These are phyloP conservation scores for Micromonas commoda DNA, from an alignment of 139 green algal species.

Conservation along the genomic window DNA sequence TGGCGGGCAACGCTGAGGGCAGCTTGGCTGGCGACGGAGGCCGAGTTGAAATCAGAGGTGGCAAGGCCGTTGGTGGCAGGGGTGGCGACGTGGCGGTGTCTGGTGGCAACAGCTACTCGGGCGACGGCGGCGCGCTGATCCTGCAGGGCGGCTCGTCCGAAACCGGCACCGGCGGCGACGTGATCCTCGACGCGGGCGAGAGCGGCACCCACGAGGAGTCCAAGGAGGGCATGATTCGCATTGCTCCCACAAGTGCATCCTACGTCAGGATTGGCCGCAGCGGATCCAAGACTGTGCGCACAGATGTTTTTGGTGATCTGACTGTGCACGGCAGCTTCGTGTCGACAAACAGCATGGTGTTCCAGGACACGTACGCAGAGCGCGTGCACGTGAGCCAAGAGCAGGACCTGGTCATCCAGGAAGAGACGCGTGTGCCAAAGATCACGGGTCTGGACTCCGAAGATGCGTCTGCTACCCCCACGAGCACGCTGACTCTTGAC, in stretches of 20 bases:
- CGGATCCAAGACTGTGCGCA: background rate
- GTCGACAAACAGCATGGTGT: background rate
- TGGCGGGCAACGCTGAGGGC: background rate
- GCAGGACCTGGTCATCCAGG: background rate
- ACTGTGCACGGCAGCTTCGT: conserved; percentile 15
- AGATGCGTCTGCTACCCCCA: conserved; percentile 6
- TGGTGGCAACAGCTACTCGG: background rate
- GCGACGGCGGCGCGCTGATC: background rate
- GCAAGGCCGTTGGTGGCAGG: background rate
- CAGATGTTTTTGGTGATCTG: conserved; percentile 17
- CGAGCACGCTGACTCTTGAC: conserved; percentile 5
- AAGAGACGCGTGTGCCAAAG: conserved; percentile 3
- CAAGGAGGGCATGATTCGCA: conserved; percentile 13
- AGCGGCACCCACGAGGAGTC: background rate
- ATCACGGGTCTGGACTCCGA: conserved; percentile 16
- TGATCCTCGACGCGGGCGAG: conserved; percentile 20
- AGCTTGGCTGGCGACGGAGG: background rate
- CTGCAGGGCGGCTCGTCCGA: background rate
- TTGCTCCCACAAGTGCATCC: conserved; percentile 3
- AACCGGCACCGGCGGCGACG: conserved; percentile 14
- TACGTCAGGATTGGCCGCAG: conserved; percentile 4
- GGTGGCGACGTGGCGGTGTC: conserved; percentile 10
- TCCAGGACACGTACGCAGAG: background rate
- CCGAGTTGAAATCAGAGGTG: background rate
- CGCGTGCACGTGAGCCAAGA: background rate